phyloP scores from a whole-genome alignment of 2,329 filamentous ascomycete species.

The Sporothrix pallida region DNA sequence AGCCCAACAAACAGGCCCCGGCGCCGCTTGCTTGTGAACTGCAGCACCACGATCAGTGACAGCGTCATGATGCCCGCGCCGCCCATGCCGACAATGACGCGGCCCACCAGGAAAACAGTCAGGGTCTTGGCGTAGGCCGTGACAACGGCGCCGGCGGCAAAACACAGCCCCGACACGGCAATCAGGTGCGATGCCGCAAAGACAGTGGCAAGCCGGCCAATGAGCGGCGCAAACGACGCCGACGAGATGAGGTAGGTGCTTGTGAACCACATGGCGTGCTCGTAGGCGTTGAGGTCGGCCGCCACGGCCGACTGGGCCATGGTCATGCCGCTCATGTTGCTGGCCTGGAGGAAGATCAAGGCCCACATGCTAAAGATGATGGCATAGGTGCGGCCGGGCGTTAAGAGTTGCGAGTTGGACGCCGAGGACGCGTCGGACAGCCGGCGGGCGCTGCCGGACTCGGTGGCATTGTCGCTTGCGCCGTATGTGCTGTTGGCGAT shows the following conservation, averaged over 20 bases:
- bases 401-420: conserved; percentile 22
- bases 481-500: too few species aligned
- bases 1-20: conserved; percentile 76
- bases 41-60: conserved; percentile 76
- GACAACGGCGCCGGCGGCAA: conserved; percentile 68
- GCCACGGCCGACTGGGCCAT: conserved; percentile 81
- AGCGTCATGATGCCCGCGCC: conserved; percentile 75
- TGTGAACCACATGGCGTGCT: conserved; percentile 79
- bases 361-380: conserved; percentile 61
- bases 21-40: conserved; percentile 69
- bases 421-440: conserved; percentile 21
- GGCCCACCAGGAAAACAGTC: conserved; percentile 68
- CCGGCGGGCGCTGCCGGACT: background rate
- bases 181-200: conserved; percentile 73
- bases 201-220: conserved; percentile 73
- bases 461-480: background rate
- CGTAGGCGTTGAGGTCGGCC: conserved; percentile 74
- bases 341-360: conserved; percentile 65
- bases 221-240: conserved; percentile 70
- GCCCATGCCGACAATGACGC: conserved; percentile 71
- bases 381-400: conserved; percentile 48
- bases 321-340: conserved; percentile 80
- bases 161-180: conserved; percentile 61
- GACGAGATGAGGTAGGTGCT: conserved; percentile 71
- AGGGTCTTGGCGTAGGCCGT: conserved; percentile 66